A percentile compares a stretch with the other conserved stretches of the same genome.
phyloP scores from a whole-genome alignment of 371 early-diverging fungal genomes.

The Conidiobolus incongruus region DNA sequence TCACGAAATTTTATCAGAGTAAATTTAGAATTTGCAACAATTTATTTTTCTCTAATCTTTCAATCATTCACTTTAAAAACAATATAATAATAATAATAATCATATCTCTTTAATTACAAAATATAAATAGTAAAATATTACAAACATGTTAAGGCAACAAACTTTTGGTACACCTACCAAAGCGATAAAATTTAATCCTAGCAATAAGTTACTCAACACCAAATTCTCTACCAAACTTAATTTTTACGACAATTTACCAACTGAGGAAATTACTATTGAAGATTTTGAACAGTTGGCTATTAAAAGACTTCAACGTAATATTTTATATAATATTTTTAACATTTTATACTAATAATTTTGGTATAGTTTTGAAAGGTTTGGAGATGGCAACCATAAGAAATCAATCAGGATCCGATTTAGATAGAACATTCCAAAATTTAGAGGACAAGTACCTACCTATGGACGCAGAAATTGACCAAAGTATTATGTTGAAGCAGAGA shows the following conservation, averaged over 20 bases:
- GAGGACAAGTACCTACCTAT: constrained; percentile 44
- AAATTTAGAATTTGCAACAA: no score
- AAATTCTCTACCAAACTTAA: no score
- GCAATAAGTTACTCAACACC: no score
- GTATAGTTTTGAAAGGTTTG: constrained; percentile 52
- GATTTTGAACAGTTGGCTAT: constrained; percentile 83
- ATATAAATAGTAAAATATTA: no score
- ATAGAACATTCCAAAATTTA: constrained; percentile 23
- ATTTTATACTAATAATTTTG: background rate
- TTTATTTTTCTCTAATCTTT: no score
- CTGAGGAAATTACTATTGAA: constrained; percentile 57
- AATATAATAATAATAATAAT: no score
- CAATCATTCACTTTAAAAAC: no score
- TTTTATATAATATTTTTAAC: background rate
- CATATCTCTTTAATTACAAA: no score
- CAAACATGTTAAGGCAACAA: no score
- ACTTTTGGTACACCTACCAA: no score
- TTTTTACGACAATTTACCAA: constrained; percentile 52
- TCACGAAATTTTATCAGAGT: no score
- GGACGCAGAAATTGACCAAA: constrained; percentile 12
- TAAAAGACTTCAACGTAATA: constrained; percentile 64
- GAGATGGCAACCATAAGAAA: constrained; percentile 58
- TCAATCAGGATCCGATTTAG: constrained; percentile 32
- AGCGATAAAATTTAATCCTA: no score
- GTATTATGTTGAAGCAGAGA: constrained; percentile 37